Percentiles rank a stretch among this genome's conserved stretches.
Evolutionary conservation across 2,329 filamentous ascomycete species (phyloP).

Genomic region (Nemania sp.): DNA sequence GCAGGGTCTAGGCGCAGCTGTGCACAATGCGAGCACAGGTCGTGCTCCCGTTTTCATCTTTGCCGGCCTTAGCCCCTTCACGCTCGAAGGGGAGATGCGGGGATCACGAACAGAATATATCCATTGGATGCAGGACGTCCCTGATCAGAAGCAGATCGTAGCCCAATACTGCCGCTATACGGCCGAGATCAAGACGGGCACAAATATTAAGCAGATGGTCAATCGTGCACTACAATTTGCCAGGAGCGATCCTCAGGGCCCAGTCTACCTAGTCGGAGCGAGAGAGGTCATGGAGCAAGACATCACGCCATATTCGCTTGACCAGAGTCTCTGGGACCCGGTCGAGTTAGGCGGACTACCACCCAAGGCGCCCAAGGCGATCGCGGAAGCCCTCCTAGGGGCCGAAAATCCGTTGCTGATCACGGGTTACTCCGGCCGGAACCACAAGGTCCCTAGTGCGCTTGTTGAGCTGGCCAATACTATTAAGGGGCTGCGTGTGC

Average conservation of each 20-base stretch:
- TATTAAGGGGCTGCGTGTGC: conserved; percentile 69
- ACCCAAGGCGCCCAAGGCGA: conserved; percentile 56
- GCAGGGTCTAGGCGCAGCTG: conserved; percentile 75
- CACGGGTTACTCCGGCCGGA: conserved; percentile 72
- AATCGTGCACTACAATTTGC: conserved; percentile 84
- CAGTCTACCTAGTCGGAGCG: conserved; percentile 78
- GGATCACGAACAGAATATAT: conserved; percentile 83
- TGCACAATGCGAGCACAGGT: conserved; percentile 79
- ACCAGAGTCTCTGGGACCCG: conserved; percentile 71
- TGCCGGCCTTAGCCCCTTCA: conserved; percentile 76
- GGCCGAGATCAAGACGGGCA: conserved; percentile 80
- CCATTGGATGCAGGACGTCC: conserved; percentile 85
- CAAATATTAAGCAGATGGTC: conserved; percentile 88
- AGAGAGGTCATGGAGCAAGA: conserved; percentile 87
- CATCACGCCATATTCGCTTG: conserved; percentile 70
- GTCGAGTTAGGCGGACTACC: conserved; percentile 68
- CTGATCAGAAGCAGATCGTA: conserved; percentile 79
- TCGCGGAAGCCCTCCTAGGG: conserved; percentile 65
- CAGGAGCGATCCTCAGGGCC: conserved; percentile 74
- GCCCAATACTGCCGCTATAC: conserved; percentile 84
- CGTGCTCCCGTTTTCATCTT: conserved; percentile 78
- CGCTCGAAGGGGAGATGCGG: conserved; percentile 75
- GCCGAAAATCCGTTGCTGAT: conserved; percentile 71
- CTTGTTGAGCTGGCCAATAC: conserved; percentile 70
- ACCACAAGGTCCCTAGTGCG: conserved; percentile 63